These are phyloP conservation scores for Phoenix dactylifera DNA, from an alignment of 176 grass and related monocot genomes.

Conservation along the genomic window DNA sequence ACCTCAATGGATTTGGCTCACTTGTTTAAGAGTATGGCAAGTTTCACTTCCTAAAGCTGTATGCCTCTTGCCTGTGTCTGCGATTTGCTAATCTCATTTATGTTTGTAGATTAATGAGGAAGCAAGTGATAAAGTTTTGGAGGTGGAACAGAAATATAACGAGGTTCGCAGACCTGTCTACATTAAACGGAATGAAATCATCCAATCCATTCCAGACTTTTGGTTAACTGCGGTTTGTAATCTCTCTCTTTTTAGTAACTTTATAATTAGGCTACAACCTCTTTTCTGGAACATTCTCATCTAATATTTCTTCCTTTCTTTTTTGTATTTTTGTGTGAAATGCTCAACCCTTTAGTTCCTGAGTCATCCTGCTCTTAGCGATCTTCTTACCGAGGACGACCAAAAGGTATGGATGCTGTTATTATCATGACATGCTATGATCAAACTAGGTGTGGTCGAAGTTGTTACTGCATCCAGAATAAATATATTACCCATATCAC, in stretches of 20 bases:
- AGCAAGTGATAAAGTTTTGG: slow-evolving; percentile 88
- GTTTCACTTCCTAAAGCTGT: too few relatives aligned
- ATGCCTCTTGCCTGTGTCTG: too few relatives aligned
- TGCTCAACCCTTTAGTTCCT: slow-evolving; percentile 50
- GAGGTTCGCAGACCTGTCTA: slow-evolving; percentile 88
- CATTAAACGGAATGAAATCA: slow-evolving; percentile 60
- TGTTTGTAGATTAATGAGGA: slow-evolving; percentile 73
- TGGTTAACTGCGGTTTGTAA: slow-evolving; percentile 78
- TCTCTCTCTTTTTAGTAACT: background rate
- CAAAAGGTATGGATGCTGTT: slow-evolving; percentile 36
- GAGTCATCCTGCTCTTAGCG: slow-evolving; percentile 72
- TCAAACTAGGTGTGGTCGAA: too few relatives aligned
- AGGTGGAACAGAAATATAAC: slow-evolving; percentile 91
- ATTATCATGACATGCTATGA: too few relatives aligned
- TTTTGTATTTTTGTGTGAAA: background rate
- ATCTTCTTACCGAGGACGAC: slow-evolving; percentile 67
- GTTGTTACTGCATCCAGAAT: too few relatives aligned
- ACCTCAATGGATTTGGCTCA: too few relatives aligned
- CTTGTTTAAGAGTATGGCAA: too few relatives aligned
- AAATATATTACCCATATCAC: too few relatives aligned
- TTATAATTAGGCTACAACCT: background rate
- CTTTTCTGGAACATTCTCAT: background rate
- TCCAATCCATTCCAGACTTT: slow-evolving; percentile 76
- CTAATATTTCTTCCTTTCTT: slow-evolving; percentile 9
- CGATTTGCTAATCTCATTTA: too few relatives aligned